Conservation (phyloP, 768 basidiomycete genomes). For the Suillus subalutaceus region DNA sequence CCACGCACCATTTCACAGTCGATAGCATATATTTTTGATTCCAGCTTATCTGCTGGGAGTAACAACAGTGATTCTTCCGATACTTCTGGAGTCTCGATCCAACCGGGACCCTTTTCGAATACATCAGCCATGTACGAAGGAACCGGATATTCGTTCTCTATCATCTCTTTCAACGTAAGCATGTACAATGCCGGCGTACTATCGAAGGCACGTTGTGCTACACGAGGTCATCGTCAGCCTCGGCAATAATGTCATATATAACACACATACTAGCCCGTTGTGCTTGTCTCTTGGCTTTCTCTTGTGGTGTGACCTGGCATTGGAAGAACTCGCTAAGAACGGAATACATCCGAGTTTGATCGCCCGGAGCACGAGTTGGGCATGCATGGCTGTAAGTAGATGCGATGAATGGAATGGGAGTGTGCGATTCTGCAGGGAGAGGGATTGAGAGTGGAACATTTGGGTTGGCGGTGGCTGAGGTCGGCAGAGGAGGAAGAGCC, state of each 20-base stretch:
- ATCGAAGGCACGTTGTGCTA: constrained; percentile 64
- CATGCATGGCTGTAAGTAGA: constrained; percentile 91
- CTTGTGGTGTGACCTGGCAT: constrained; percentile 75
- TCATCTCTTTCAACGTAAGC: constrained; percentile 82
- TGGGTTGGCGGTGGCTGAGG: constrained; percentile 61
- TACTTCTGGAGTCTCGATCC: constrained; percentile 79
- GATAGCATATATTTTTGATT: constrained; percentile 71
- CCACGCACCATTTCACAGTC: constrained; percentile 94
- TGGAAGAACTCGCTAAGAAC: constrained; percentile 84
- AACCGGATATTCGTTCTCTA: constrained; percentile 91
- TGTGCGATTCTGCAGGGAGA: constrained; percentile 32
- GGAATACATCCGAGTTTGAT: constrained; percentile 81
- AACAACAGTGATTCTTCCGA: constrained; percentile 34
- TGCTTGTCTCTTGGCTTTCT: constrained; percentile 67
- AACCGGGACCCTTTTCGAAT: constrained; percentile 65
- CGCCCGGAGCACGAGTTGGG: constrained; percentile 92
- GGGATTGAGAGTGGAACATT: constrained; percentile 57
- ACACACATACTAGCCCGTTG: constrained; percentile 45
- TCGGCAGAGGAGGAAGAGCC: constrained; percentile 69
- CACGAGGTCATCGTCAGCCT: constrained; percentile 18
- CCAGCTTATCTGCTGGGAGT: constrained; percentile 32
- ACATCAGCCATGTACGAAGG: constrained; percentile 83
- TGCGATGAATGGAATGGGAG: constrained; percentile 65
- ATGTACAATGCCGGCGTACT: constrained; percentile 72
- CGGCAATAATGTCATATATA: constrained; percentile 21